Base-by-base conservation (phyloP, 257 asterid species). In the Leonotis leonurus region DNA sequence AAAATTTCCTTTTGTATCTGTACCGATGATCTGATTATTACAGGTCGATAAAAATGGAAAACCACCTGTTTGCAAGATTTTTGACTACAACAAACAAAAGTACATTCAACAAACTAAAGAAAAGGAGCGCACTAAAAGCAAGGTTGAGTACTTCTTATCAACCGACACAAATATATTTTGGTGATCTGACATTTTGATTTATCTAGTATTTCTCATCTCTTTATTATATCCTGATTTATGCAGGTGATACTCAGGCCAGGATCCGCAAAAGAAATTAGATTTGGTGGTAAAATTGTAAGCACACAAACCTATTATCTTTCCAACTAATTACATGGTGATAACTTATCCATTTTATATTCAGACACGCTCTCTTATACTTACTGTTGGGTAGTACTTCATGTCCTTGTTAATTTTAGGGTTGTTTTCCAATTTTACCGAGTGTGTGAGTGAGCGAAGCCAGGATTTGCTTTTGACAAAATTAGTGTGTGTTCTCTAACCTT, bases 1-100 rank as follows among this genome's bases (percentile, higher is more conserved):
- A n/a, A 36, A 29, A 20, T 44, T 22, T 45, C 21, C 73, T 61
- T 52, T 52, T 71, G 24, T 69, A 37, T 48, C 60, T 64, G 12
- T 36, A 48, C 36, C 13, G 41, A 44, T 35, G 26, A 64, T 74
- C 30, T 67, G 51, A 62, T 45, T 60, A 53, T 22, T 73, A 70
- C 77, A 92, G 99, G 99, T 89, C 73, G 80, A 84, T 64, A 73
- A 71, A 66, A 43, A 55, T 35, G 76, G 74, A 22, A 68, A 71
- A 30, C 95, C 95, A 64, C 96, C 97, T 41, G 99, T 83, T 60
- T 89, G 96, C 88, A 87, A 89, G 78, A 62, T 92, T 43, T 73
- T 74, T 73, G 91, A 92, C 78, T 83, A 70, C 78, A 59, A 77
- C 53, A 85, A 62, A 73, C 89, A 87, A 17, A 87, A 75, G 71